Evolutionary conservation across 2,329 filamentous ascomycete genomes (phyloP).

Genomic region (Ophiocordyceps camponoti-leonardi): DNA sequence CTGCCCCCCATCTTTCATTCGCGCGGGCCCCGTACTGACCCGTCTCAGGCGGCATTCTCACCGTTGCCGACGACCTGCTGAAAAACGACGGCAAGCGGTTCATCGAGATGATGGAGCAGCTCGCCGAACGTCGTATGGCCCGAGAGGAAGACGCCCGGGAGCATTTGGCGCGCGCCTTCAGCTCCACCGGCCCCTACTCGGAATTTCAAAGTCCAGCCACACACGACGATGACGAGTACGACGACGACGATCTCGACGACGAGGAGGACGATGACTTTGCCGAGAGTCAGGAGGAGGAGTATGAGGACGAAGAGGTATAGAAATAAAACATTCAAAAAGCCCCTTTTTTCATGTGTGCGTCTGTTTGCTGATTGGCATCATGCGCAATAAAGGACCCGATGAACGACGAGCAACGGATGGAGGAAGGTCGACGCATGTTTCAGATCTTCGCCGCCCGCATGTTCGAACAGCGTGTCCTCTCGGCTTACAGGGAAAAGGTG

Average conservation of each 20-base stretch:
- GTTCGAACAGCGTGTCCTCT: conserved; percentile 95
- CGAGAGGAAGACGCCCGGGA: conserved; percentile 72
- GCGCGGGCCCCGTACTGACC: too few relatives aligned
- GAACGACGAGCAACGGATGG: conserved; percentile 98
- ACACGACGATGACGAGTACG: conserved; percentile 57
- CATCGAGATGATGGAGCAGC: conserved; percentile 99
- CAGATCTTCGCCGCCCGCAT: conserved; percentile 98
- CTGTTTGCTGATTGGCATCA: neutral
- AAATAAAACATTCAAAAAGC: neutral
- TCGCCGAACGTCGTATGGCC: conserved; percentile 93
- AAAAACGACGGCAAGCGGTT: conserved; percentile 99
- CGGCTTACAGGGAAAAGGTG: conserved; percentile 95
- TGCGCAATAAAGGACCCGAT: conserved; percentile 56
- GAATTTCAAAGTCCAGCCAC: conserved; percentile 55
- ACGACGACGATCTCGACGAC: conserved; percentile 38
- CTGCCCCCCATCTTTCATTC: too few relatives aligned
- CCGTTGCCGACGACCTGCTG: conserved; percentile 91
- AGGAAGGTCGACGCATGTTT: conserved; percentile 96
- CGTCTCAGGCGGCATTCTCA: conserved; percentile 83
- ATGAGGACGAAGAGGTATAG: conserved; percentile 66
- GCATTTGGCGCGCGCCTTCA: conserved; percentile 41
- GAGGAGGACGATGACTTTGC: conserved; percentile 39
- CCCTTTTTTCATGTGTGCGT: neutral
- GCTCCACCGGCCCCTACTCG: conserved; percentile 40
- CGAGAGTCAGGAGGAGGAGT: conserved; percentile 45